phyloP scores from a whole-genome alignment of 345 rosid species.

The Orychophragmus violaceus region DNA sequence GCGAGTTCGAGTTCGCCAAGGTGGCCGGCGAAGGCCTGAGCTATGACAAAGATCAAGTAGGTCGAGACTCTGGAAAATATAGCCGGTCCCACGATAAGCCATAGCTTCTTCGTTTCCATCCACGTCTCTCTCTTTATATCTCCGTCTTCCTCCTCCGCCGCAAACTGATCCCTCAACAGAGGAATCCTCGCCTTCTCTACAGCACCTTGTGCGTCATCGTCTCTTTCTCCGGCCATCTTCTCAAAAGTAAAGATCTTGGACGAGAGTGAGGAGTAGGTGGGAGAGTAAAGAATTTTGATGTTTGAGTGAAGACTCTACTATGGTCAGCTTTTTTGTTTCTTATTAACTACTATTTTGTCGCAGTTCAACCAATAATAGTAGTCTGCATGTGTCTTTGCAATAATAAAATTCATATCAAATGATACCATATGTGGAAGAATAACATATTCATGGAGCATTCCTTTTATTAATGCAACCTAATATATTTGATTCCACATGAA shows the following conservation, averaged over 20 bases:
- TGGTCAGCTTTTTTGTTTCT: not conserved
- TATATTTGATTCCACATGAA: not conserved
- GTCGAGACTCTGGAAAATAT: constrained; percentile 42
- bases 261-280: not conserved
- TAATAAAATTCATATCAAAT: not conserved
- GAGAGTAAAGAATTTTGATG: not conserved
- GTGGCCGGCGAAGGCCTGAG: constrained; percentile 77
- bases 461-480: not conserved
- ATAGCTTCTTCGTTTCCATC: constrained; percentile 49
- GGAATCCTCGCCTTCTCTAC: constrained; percentile 5
- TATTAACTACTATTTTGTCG: not conserved
- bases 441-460: not conserved
- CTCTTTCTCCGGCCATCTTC: constrained; percentile 11
- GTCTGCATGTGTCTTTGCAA: not conserved
- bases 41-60: constrained; percentile 37
- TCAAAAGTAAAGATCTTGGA: not conserved
- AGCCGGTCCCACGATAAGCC: constrained; percentile 56
- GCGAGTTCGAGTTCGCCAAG: constrained; percentile 79
- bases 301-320: constrained; percentile 1
- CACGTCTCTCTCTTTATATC: constrained; percentile 17
- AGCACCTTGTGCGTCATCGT: not conserved
- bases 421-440: not conserved
- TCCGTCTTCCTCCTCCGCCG: not conserved
- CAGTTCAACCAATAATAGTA: not conserved
- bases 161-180: not conserved